Evolutionary conservation across 2,329 filamentous ascomycete species (phyloP), one percentile per base, ranked within the genome.

Genomic region (Apiospora phragmitis): DNA sequence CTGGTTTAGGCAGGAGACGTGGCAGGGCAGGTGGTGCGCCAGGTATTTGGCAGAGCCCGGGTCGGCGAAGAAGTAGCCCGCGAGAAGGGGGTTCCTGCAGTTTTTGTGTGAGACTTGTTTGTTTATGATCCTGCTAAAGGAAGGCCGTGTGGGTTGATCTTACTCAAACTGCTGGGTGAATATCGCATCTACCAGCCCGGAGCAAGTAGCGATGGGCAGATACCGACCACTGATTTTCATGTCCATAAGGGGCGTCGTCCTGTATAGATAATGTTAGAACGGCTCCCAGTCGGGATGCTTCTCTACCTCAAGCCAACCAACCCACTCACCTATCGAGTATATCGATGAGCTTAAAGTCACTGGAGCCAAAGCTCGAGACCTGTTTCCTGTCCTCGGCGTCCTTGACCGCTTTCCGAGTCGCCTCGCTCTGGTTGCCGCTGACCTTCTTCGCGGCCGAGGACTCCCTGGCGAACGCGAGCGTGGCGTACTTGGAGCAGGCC

Each of bases 31-130:
- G 76, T 88, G 90, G 73, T 91, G 87, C 9, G 83, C 82, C 5
- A 91, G 81, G 72, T 91, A 92, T 76, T 91, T 91, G 21, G 85
- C 87, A 2, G 85, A 80, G 1, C 80, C 72, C 0, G 84, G 80
- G 29, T 80, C 80, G 12, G 85, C 84, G 75, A 90, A 91, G 72
- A 87, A 81, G 74, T 89, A 90, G 2, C 84, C 81, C 26, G 86
- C 86, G 0, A 84, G 78, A 1, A 86, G 74, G 0, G 80, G 77
- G 0, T 70, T 71, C 65, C 74, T 76, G 69, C 73, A 35, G 47
- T 55, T 45, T 69, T 69, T 16, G 67, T 68, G 42, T 66, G 70
- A 66, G 69, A 67, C 21, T 70, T 18, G 4, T 47, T 24, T 55
- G 3, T 42, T 26, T 6, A 24, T 66, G 5, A 3, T 3, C n/a